These are phyloP conservation scores for Ceratocystis huliohia DNA, from an alignment of 2,329 filamentous ascomycete species.

Conservation along the genomic window DNA sequence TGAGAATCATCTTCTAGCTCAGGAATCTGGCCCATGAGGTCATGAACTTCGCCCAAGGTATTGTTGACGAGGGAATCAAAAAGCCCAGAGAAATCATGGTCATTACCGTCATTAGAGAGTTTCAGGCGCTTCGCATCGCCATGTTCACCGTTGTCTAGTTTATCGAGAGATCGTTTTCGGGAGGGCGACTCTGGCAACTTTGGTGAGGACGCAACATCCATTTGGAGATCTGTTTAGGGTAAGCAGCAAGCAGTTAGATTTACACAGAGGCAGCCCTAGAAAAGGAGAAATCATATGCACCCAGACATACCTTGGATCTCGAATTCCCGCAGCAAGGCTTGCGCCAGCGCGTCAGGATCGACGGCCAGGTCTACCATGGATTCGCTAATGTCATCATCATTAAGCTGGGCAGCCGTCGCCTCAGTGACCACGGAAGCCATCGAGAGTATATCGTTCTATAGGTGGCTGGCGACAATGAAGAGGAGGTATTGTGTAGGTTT, in stretches of 20 bases:
- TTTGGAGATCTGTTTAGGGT: not conserved
- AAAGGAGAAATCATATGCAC: not conserved
- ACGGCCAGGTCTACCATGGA: constrained; percentile 14
- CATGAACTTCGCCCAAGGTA: constrained; percentile 31
- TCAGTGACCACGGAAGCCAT: constrained; percentile 19
- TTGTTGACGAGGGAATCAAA: constrained; percentile 29
- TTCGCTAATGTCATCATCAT: constrained; percentile 8
- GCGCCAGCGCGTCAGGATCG: constrained; percentile 20
- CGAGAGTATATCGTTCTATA: not conserved
- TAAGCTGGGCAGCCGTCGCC: constrained; percentile 15
- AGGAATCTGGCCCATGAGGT: constrained; percentile 29
- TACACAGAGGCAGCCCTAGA: not conserved
- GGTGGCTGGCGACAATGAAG: not conserved
- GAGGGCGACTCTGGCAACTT: constrained; percentile 12
- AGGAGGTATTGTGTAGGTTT: not conserved
- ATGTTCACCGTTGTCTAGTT: constrained; percentile 1
- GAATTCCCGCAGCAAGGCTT: constrained; percentile 20
- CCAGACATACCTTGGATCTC: constrained; percentile 16
- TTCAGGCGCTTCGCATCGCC: constrained; percentile 21
- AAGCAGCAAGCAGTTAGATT: not conserved
- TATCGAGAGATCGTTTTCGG: constrained; percentile 16
- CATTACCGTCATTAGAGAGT: constrained; percentile 5
- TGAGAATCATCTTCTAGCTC: constrained; percentile 22
- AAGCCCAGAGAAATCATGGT: constrained; percentile 14
- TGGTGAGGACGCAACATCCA: constrained; percentile 8